Evolutionary conservation across 2,329 filamentous ascomycete genomes (phyloP), one percentile per base, ranked within the genome.

Genomic region (Ceratocystis papillata): DNA sequence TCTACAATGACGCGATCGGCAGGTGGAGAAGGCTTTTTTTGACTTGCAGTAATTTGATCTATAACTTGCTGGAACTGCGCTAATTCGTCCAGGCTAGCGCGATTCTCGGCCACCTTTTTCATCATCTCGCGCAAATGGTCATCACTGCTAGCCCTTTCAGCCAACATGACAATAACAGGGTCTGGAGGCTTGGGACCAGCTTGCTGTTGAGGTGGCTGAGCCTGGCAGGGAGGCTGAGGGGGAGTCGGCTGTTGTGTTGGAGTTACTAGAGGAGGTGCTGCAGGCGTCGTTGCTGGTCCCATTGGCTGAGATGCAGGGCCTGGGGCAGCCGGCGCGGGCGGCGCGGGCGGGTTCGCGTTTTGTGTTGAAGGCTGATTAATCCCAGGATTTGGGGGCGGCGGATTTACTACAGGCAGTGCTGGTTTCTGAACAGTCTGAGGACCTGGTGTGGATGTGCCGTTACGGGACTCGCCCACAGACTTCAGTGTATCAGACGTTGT

Each of bases 51-150:
- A 66, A 94, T 81, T 72, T 90, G 85, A 71, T 91, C 87, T 69
- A 94, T 94, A 53, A 94, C 89, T 62, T 80, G 81, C 73, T 94
- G 89, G 70, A 94, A 94, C 69, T 86, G 83, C 60, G 84, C 84
- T 12, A 94, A 76, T 73, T 94, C 88, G 15, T 85, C 82, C 46
- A 84, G 81, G 12, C 83, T 84, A 0, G 89, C 89, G 70, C 87
- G 82, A 1, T 89, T 89, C 33, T 86, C 85, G 0, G 89, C 89
- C 0, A 94, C 89, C 64, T 89, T 84, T 73, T 90, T 90, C 89
- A 94, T 94, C 0, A 94, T 78, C 45, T 87, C 85, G 67, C 90
- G 86, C 8, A 94, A 77, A 65, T 87, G 81, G 0, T 85, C 81
- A 72, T 94, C 87, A 30, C 83, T 84, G 0, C 87, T 88, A 5